A percentile compares a stretch with the other conserved stretches of the same genome.
Conservation (phyloP, 768 basidiomycete genomes). For the Rhodocollybia butyracea region DNA sequence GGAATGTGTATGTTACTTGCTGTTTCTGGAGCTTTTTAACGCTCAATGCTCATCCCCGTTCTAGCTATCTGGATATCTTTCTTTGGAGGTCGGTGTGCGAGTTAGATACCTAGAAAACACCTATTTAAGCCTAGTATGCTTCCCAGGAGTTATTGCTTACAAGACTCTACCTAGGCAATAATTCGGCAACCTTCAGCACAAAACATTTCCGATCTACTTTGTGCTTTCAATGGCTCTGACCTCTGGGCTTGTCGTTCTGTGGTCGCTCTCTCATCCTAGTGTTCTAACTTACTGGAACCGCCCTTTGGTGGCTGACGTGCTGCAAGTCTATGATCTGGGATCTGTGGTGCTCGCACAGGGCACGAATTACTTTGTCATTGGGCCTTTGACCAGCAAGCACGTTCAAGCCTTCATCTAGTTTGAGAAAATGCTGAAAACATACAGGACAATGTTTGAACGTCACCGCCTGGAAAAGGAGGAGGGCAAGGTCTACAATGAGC, state of each 20-base stretch:
- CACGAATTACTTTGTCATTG: constrained; percentile 66
- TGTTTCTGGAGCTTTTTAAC: no score
- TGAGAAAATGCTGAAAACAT: neutral
- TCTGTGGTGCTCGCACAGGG: constrained; percentile 46
- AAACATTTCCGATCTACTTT: constrained; percentile 76
- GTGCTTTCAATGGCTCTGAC: constrained; percentile 53
- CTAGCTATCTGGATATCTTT: constrained; percentile 57
- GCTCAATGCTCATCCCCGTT: neutral
- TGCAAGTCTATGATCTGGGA: constrained; percentile 58
- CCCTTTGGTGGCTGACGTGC: constrained; percentile 56
- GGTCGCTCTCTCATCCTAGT: constrained; percentile 56
- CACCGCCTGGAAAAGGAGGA: constrained; percentile 74
- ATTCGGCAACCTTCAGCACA: constrained; percentile 72
- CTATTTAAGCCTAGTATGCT: neutral
- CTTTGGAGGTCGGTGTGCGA: constrained; percentile 70
- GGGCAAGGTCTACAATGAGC: constrained; percentile 62
- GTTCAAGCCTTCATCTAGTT: constrained; percentile 15
- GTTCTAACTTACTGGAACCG: constrained; percentile 44
- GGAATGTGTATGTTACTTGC: constrained; percentile 60
- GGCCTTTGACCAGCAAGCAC: constrained; percentile 69
- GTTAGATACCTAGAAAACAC: neutral
- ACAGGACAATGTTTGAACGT: constrained; percentile 73
- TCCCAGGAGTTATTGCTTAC: constrained; percentile 55
- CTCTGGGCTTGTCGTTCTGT: constrained; percentile 50
- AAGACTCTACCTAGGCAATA: constrained; percentile 63